Evolutionary conservation across 495 filamentous ascomycete genomes (phyloP).

Genomic region (Penicillium paxilli): DNA sequence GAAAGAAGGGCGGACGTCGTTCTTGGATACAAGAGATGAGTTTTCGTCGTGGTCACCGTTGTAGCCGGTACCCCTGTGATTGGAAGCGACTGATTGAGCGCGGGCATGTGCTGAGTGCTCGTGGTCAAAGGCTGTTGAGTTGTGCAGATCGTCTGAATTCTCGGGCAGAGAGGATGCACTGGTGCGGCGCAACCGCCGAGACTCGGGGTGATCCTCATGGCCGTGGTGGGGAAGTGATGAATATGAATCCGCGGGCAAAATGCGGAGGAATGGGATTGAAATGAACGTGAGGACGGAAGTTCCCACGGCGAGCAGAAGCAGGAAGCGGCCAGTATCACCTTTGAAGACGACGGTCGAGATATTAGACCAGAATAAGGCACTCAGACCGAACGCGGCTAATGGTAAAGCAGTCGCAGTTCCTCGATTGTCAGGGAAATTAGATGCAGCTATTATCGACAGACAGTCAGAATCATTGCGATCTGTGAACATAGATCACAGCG

Average conservation of each 20-base stretch:
- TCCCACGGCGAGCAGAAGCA: constrained; percentile 77
- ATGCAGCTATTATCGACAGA: constrained; percentile 56
- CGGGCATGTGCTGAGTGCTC: constrained; percentile 32
- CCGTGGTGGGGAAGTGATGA: constrained; percentile 55
- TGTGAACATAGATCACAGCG: not conserved
- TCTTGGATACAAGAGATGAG: constrained; percentile 78
- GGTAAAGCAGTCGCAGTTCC: constrained; percentile 95
- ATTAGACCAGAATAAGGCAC: constrained; percentile 92
- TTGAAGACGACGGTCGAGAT: constrained; percentile 78
- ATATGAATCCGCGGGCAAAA: constrained; percentile 65
- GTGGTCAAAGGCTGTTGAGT: constrained; percentile 32
- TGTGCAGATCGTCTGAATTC: constrained; percentile 60
- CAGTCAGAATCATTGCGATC: not conserved
- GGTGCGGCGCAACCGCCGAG: constrained; percentile 61
- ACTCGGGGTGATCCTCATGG: constrained; percentile 46
- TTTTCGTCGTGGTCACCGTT: constrained; percentile 63
- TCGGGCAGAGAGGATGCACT: constrained; percentile 38
- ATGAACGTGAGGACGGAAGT: constrained; percentile 72
- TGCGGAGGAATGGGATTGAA: constrained; percentile 78
- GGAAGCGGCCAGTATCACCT: constrained; percentile 75
- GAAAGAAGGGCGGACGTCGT: constrained; percentile 31
- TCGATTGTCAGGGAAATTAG: constrained; percentile 89
- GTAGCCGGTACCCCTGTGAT: constrained; percentile 31
- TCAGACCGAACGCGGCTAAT: constrained; percentile 87
- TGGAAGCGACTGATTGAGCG: constrained; percentile 39